These are phyloP conservation scores for Aegilops umbellulata DNA, from an alignment of 176 grass and related monocot species.

Conservation along the genomic window DNA sequence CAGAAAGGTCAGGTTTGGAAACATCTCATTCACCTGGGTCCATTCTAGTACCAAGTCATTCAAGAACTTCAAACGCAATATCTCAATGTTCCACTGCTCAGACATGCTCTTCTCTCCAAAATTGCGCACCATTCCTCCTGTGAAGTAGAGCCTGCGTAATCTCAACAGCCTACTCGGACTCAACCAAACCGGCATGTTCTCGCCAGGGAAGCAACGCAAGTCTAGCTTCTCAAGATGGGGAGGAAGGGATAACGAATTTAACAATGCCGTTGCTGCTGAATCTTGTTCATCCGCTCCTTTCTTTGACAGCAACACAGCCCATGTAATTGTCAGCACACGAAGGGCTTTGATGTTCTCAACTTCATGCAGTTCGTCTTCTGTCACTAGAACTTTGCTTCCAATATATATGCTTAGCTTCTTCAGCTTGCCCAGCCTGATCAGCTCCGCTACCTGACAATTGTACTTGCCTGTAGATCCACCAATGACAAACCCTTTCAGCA, in stretches of 20 bases:
- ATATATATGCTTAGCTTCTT: constrained; percentile 73
- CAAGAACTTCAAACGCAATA: constrained; percentile 62
- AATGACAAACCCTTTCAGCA: constrained; percentile 74
- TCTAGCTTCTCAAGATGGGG: constrained; percentile 52
- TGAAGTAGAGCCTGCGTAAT: constrained; percentile 62
- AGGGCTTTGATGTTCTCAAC: constrained; percentile 40
- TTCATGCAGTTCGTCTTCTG: constrained; percentile 28
- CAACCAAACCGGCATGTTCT: constrained; percentile 48
- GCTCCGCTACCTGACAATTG: constrained; percentile 40
- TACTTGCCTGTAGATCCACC: constrained; percentile 41
- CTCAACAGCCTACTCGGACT: constrained; percentile 20
- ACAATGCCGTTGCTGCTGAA: not conserved
- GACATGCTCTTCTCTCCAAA: constrained; percentile 19
- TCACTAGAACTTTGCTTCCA: constrained; percentile 44
- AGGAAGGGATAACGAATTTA: constrained; percentile 23
- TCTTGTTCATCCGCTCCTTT: constrained; percentile 1
- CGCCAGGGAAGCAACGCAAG: constrained; percentile 50
- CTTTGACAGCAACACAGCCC: constrained; percentile 40
- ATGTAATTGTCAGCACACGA: constrained; percentile 50
- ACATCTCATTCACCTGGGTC: constrained; percentile 28
- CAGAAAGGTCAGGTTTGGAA: constrained; percentile 39
- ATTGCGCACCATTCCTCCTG: constrained; percentile 54
- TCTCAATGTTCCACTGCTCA: constrained; percentile 36
- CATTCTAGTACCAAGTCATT: constrained; percentile 38
- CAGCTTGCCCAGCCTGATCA: constrained; percentile 45